Evolutionary conservation across 495 filamentous ascomycete genomes (phyloP).

Genomic region (Penicillium crystallinum): DNA sequence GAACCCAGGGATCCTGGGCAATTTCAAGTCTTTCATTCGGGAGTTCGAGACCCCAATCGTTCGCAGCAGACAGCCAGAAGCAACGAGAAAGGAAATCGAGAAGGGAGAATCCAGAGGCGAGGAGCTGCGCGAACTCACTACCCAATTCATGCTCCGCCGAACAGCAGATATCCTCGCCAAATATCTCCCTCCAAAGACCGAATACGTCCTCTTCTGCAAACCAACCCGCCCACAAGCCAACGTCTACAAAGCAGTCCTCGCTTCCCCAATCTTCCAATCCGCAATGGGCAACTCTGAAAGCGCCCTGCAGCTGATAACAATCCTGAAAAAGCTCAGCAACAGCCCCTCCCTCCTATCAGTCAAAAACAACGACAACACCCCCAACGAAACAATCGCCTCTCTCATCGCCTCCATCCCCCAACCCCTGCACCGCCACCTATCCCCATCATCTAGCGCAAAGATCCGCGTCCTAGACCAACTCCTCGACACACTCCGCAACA

Average conservation of each 20-base stretch:
- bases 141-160: conserved; percentile 68
- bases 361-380: conserved; percentile 32
- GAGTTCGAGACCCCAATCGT: conserved; percentile 72
- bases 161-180: conserved; percentile 70
- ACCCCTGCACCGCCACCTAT: conserved; percentile 51
- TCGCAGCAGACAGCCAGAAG: conserved; percentile 67
- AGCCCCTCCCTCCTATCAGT: conserved; percentile 61
- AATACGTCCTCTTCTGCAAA: conserved; percentile 71
- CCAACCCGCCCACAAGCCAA: conserved; percentile 63
- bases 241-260: conserved; percentile 65
- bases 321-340: conserved; percentile 81
- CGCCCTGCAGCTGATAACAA: conserved; percentile 70
- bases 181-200: conserved; percentile 72
- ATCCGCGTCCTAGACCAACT: conserved; percentile 67
- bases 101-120: conserved; percentile 66
- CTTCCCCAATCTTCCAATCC: conserved; percentile 62
- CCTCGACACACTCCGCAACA: conserved; percentile 55
- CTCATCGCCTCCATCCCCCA: conserved; percentile 57
- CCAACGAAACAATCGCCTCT: conserved; percentile 37
- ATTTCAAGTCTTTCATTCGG: conserved; percentile 61
- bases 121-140: conserved; percentile 63
- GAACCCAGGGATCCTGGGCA: conserved; percentile 69
- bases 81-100: conserved; percentile 60
- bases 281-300: conserved; percentile 62
- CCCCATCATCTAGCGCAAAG: conserved; percentile 60